Evolutionary conservation across 345 rosid genomes (phyloP), one percentile per base, ranked within the genome.

Genomic region (Eucalyptus tenuipes): DNA sequence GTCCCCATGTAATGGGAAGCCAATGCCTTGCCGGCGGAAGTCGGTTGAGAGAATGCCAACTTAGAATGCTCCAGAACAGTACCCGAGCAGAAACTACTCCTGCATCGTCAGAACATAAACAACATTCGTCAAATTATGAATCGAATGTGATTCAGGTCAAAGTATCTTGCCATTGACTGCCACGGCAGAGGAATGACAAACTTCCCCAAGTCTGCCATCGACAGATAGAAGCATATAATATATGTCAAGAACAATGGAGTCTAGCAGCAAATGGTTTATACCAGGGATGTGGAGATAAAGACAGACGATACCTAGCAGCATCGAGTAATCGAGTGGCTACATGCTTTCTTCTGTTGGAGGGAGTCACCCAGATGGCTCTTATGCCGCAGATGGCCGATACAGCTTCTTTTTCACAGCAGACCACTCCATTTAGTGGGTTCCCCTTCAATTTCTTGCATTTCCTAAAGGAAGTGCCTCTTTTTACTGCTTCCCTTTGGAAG

Each of bases 311-410:
- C 99, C 98, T 94, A n/a, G 90, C 92, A 84, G 96, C 96, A 80
- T 98, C 97, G 15, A 98, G 94, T 85, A 98, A 94, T 37, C 61
- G 91, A 49, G 92, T 94, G 11, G 99, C 99, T 86, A 97, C 90
- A 87, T 93, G 93, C 91, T 94, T 96, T 91, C 97, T 94, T 93
- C 99, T 93, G 91, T 95, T 95, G 66, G 93, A 93, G 53, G 98
- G 98, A 87, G 97, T 90, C 86, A 97, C 97, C 99, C 99, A 97
- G 66, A 97, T 91, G 9, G 97, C 99, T 93, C 99, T 93, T 49
- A 98, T 88, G 87, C 99, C 99, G 71, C 98, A 98, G 29, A 92
- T 80, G 90, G 94, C 97, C 1, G 92, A 88, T 88, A 92, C 91
- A 52, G 95, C 92, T 92, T 92, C 93, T 85, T 94, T 92, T 88